A percentile compares a stretch with the other conserved stretches of the same genome.
phyloP scores from a whole-genome alignment of 345 rosid species.

The Fremontodendron californicum region DNA sequence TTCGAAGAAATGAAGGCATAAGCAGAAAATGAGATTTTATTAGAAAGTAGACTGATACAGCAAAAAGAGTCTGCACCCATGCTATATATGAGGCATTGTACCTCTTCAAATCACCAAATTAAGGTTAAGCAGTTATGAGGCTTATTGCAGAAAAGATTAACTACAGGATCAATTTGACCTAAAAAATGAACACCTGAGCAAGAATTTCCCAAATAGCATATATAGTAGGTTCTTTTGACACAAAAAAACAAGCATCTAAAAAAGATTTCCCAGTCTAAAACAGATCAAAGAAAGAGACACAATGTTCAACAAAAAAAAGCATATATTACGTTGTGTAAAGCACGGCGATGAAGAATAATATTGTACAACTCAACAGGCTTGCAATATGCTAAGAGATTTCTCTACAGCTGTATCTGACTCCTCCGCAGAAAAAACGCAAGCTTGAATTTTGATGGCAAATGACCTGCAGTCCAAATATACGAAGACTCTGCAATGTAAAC shows the following conservation, averaged over 20 bases:
- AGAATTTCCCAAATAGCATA: neutral
- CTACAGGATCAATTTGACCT: neutral
- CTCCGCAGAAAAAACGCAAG: constrained; percentile 50
- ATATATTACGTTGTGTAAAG: constrained; percentile 43
- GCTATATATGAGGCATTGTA: neutral
- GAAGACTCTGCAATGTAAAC: neutral
- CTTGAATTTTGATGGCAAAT: constrained; percentile 67
- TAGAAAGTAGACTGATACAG: neutral
- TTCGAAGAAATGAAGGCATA: constrained; percentile 73
- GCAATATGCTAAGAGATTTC: constrained; percentile 64
- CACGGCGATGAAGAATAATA: constrained; percentile 58
- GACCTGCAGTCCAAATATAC: constrained; percentile 27
- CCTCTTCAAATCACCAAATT: neutral
- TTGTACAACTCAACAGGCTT: constrained; percentile 82
- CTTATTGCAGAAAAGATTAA: neutral
- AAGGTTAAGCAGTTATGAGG: neutral
- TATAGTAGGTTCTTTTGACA: neutral
- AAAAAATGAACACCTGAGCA: neutral
- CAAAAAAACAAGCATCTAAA: neutral
- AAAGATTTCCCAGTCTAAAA: neutral
- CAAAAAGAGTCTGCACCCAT: neutral
- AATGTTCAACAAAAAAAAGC: constrained; percentile 6
- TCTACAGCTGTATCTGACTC: constrained; percentile 63
- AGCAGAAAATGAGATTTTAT: constrained; percentile 16
- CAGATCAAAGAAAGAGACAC: constrained; percentile 1